Percentiles rank a stretch among this genome's conserved stretches.
Conservation (phyloP, 768 basidiomycete species). For the Boletus fagicola region DNA sequence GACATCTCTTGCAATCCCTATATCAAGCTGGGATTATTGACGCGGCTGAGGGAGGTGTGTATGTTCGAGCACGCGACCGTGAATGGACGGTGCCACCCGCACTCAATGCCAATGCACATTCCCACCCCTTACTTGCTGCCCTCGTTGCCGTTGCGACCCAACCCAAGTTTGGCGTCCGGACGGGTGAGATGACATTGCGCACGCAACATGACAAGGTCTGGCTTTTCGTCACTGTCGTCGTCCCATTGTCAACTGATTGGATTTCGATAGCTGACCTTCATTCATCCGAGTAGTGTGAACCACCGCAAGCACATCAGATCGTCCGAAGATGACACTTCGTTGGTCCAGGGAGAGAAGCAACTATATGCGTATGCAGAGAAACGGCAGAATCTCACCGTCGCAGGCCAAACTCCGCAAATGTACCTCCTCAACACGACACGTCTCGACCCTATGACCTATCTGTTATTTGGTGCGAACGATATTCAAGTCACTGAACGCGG, state of each 20-base stretch:
- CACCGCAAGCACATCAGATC: conserved; percentile 49
- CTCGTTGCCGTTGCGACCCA: conserved; percentile 84
- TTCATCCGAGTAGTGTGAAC: conserved; percentile 88
- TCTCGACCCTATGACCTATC: conserved; percentile 84
- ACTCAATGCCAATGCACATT: conserved; percentile 71
- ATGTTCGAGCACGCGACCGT: conserved; percentile 31
- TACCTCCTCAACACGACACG: conserved; percentile 79
- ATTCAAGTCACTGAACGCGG: conserved; percentile 68
- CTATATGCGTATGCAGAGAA: conserved; percentile 84
- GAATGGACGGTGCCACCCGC: conserved; percentile 54
- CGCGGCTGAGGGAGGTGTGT: conserved; percentile 66
- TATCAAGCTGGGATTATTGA: conserved; percentile 80
- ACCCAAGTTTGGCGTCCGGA: conserved; percentile 86
- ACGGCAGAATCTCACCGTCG: conserved; percentile 64
- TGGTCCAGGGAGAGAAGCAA: conserved; percentile 54
- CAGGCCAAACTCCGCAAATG: conserved; percentile 51
- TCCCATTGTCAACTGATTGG: conserved; percentile 10
- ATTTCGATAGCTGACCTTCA: conserved; percentile 56
- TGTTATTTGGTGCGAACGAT: conserved; percentile 87
- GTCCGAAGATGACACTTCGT: conserved; percentile 18
- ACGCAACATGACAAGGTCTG: conserved; percentile 83
- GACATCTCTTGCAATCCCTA: conserved; percentile 72
- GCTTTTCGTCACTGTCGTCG: conserved; percentile 3
- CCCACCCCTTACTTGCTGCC: conserved; percentile 73
- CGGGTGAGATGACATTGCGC: conserved; percentile 61